phyloP scores from a whole-genome alignment of 345 rosid species.

The Nasturtium officinale region DNA sequence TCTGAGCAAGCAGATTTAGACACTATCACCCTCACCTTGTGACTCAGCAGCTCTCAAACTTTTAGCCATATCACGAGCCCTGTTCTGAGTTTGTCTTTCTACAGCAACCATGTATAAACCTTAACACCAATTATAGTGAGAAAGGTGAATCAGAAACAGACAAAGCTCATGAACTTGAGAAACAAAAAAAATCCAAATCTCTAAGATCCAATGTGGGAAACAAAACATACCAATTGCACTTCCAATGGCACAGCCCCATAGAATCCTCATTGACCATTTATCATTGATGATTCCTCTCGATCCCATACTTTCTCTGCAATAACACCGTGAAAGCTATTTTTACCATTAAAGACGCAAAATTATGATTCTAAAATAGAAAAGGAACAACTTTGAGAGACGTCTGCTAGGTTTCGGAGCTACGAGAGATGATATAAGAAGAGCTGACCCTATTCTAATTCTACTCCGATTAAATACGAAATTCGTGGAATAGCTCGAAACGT shows the following conservation, averaged over 20 bases:
- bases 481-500: not conserved
- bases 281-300: slow-evolving; percentile 64
- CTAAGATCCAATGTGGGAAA: not conserved
- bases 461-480: not conserved
- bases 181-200: not conserved
- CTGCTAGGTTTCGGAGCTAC: not conserved
- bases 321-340: slow-evolving; percentile 11
- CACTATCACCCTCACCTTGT: slow-evolving; percentile 51
- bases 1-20: slow-evolving; percentile 29
- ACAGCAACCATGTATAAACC: slow-evolving; percentile 84
- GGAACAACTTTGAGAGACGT: not conserved
- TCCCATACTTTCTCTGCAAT: slow-evolving; percentile 25
- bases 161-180: not conserved
- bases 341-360: slow-evolving; percentile 17
- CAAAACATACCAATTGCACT: slow-evolving; percentile 56
- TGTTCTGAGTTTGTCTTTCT: slow-evolving; percentile 78
- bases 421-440: not conserved
- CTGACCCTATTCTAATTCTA: not conserved
- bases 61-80: slow-evolving; percentile 64
- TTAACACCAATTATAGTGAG: slow-evolving; percentile 30
- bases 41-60: slow-evolving; percentile 57
- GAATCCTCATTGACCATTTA: slow-evolving; percentile 78
- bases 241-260: slow-evolving; percentile 76
- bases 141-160: not conserved
- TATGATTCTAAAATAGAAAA: not conserved